Percentiles rank a stretch among this genome's conserved stretches.
Evolutionary conservation across 2,329 filamentous ascomycete genomes (phyloP).

Genomic region (Claviceps capensis): DNA sequence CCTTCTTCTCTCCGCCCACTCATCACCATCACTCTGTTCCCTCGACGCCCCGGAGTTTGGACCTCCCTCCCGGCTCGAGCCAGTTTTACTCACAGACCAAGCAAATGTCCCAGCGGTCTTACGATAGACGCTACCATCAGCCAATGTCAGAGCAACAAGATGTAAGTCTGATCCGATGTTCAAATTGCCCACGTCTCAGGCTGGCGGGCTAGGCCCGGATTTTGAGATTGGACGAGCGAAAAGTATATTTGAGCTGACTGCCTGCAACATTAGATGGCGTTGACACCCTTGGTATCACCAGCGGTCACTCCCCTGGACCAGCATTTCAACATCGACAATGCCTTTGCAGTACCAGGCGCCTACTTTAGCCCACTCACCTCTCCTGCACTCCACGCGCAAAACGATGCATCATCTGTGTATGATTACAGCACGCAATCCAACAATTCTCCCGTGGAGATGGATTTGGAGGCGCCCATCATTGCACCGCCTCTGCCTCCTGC

Average conservation of each 20-base stretch:
- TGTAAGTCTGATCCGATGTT: slow-evolving; percentile 24
- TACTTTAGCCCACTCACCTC: slow-evolving; percentile 80
- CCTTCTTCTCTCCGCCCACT: slow-evolving; percentile 29
- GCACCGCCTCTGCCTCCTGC: slow-evolving; percentile 7
- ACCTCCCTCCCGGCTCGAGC: slow-evolving; percentile 48
- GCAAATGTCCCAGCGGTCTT: slow-evolving; percentile 41
- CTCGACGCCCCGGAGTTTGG: slow-evolving; percentile 68
- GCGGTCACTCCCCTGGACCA: slow-evolving; percentile 68
- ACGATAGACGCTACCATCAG: slow-evolving; percentile 50
- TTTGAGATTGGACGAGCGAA: not conserved
- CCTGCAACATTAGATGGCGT: slow-evolving; percentile 42
- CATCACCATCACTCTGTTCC: slow-evolving; percentile 49
- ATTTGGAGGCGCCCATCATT: slow-evolving; percentile 29
- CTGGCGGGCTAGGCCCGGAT: no score
- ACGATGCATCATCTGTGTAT: slow-evolving; percentile 32
- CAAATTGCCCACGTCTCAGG: no score
- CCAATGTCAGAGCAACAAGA: slow-evolving; percentile 57
- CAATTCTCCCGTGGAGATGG: slow-evolving; percentile 46
- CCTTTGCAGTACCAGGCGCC: slow-evolving; percentile 50
- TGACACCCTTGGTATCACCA: slow-evolving; percentile 73
- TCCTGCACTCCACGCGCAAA: slow-evolving; percentile 63
- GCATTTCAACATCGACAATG: slow-evolving; percentile 46
- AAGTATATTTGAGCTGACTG: not conserved
- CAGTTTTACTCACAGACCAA: slow-evolving; percentile 48
- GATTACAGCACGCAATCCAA: slow-evolving; percentile 30